phyloP scores from a whole-genome alignment of 2,329 filamentous ascomycete genomes.

The Fusarium sp. region DNA sequence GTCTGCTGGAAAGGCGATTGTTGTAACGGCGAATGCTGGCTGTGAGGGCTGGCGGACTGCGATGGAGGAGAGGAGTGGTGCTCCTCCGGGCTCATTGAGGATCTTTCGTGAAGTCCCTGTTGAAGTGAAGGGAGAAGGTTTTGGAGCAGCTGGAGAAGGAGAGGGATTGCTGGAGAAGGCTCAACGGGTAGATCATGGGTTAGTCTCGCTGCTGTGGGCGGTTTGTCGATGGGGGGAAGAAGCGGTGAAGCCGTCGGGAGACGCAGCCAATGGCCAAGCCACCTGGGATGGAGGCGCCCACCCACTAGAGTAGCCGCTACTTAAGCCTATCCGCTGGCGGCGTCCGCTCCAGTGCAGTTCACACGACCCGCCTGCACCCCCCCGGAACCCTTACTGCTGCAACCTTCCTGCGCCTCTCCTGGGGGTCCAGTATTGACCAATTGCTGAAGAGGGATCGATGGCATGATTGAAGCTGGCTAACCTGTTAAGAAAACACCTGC shows the following conservation, averaged over 20 bases:
- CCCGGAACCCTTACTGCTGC: constrained; percentile 36
- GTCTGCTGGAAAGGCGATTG: constrained; percentile 68
- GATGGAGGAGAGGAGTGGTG: constrained; percentile 63
- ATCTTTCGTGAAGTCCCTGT: constrained; percentile 57
- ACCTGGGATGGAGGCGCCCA: constrained; percentile 45
- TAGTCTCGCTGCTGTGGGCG: constrained; percentile 45
- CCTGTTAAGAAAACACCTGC: constrained; percentile 21
- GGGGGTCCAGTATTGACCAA: constrained; percentile 36
- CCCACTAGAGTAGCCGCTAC: constrained; percentile 45
- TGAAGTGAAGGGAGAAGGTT: constrained; percentile 49
- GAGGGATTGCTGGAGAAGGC: constrained; percentile 46
- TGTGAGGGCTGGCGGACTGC: constrained; percentile 65
- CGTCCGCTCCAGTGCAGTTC: constrained; percentile 37
- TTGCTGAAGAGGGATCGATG: constrained; percentile 19
- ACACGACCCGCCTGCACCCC: constrained; percentile 37
- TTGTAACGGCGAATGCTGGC: constrained; percentile 64
- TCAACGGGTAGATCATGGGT: constrained; percentile 46
- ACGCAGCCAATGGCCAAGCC: constrained; percentile 55
- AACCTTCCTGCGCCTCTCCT: constrained; percentile 45
- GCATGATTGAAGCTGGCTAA: constrained; percentile 10
- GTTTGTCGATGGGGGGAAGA: constrained; percentile 53
- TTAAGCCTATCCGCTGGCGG: constrained; percentile 46
- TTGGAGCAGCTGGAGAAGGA: constrained; percentile 48
- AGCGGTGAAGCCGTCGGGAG: constrained; percentile 56
- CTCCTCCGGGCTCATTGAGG: constrained; percentile 66